A percentile compares a stretch with the other conserved stretches of the same genome.
phyloP scores from a whole-genome alignment of 2,329 filamentous ascomycete genomes.

The Ophiostoma himal-ulmi region DNA sequence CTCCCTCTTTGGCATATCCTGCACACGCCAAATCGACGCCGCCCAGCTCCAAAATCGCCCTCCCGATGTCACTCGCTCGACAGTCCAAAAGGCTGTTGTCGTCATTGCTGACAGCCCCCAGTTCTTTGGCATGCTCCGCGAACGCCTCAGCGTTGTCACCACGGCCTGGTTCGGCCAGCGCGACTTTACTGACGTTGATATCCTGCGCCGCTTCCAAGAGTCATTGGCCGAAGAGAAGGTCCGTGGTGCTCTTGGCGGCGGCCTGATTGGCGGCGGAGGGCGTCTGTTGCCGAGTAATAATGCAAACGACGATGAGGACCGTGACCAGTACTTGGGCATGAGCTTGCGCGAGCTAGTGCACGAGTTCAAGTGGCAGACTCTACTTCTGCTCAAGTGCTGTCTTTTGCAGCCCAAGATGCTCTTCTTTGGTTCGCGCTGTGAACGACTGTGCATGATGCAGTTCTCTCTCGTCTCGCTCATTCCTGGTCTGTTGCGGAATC shows the following conservation, averaged over 20 bases:
- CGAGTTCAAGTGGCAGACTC: conserved; percentile 89
- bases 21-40: conserved; percentile 84
- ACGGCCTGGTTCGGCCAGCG: conserved; percentile 93
- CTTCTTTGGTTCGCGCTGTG: conserved; percentile 95
- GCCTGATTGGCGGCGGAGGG: conserved; percentile 11
- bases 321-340: conserved; percentile 81
- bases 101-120: conserved; percentile 89
- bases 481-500: conserved; percentile 79
- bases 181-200: conserved; percentile 87
- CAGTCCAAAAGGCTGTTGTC: conserved; percentile 96
- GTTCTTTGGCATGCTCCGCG: conserved; percentile 81
- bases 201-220: conserved; percentile 84
- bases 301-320: conserved; percentile 59
- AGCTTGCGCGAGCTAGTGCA: conserved; percentile 86
- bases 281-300: background rate
- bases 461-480: conserved; percentile 95
- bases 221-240: conserved; percentile 66
- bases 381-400: conserved; percentile 90
- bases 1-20: conserved; percentile 92
- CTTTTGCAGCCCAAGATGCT: conserved; percentile 98
- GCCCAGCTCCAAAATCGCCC: conserved; percentile 70
- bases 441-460: conserved; percentile 95
- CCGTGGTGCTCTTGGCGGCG: conserved; percentile 40
- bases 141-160: conserved; percentile 84
- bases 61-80: conserved; percentile 89